Evolutionary conservation across 2,329 filamentous ascomycete genomes (phyloP), one percentile per base, ranked within the genome.

Genomic region (Diaporthe velutina): DNA sequence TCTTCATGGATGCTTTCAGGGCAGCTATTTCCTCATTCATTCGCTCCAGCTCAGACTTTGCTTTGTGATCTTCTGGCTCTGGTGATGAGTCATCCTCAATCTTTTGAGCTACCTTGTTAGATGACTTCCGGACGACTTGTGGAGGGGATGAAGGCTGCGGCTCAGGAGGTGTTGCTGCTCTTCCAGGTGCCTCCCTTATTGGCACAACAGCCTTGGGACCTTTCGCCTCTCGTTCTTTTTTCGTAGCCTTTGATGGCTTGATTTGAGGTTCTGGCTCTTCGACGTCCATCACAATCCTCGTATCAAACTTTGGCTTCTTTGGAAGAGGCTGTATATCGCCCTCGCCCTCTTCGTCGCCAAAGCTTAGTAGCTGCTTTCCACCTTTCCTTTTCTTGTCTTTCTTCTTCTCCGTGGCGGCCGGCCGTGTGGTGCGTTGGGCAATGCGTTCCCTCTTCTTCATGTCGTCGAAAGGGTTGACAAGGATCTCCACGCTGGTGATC

Each of bases 21-120:
- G 93, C 93, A 6, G 93, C 93, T 71, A 96, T 95, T 79, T 97
- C 93, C 50, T 94, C 93, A 78, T 96, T 96, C 4, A 93, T 94
- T 77, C 87, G 87, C 76, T 95, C 92, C 13, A 96, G 84, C 0
- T 88, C 87, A 1, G 88, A 87, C 79, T 89, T 89, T 68, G 76
- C 76, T 61, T 82, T 83, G 67, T 78, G 77, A 15, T 75, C 72
- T 33, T 83, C 80, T 17, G 82, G 80, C 77, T 85, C 84, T 10
- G 84, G 83, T 7, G 85, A 84, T 12, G 81, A 80, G 60, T 84
- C 80, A 12, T 80, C 73, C 54, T 76, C 77, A 15, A 68, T 73
- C 58, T 77, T 30, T 75, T 71, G 61, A 30, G 61, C 52, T 22
- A 71, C 61, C 58, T 77, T 77, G 15, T 28, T 66, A 38, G 48